Evolutionary conservation across 1,284 basidiomycete genomes (phyloP).

Genomic region (Naganishia albida): DNA sequence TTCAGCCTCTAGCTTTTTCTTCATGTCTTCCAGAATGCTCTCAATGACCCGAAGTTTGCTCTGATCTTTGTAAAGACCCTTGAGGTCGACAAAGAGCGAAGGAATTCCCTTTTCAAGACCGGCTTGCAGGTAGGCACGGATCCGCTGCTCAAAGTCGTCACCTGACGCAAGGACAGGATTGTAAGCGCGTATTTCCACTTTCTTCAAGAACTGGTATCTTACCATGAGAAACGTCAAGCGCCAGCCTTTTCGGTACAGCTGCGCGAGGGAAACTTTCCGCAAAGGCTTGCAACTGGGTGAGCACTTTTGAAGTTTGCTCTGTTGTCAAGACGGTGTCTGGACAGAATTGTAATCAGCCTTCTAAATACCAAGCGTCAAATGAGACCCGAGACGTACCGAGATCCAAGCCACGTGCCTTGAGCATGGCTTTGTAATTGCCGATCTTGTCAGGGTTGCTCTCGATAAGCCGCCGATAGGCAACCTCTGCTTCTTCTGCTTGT

Average conservation of each 20-base stretch:
- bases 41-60: conserved; percentile 70
- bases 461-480: conserved; percentile 76
- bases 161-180: conserved; percentile 53
- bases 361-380: not conserved
- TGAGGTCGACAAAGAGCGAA: conserved; percentile 90
- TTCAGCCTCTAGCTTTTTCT: conserved; percentile 48
- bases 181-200: not conserved
- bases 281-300: conserved; percentile 65
- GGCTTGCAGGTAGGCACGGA: conserved; percentile 68
- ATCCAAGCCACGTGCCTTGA: conserved; percentile 67
- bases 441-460: conserved; percentile 83
- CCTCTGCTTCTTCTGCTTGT: conserved; percentile 66
- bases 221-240: conserved; percentile 67
- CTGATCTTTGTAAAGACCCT: conserved; percentile 71
- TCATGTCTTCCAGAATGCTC: conserved; percentile 63
- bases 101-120: conserved; percentile 85
- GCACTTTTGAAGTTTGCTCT: conserved; percentile 60
- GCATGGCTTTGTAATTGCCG: conserved; percentile 75
- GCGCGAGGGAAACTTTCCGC: conserved; percentile 66
- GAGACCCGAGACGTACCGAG: conserved; percentile 59
- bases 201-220: conserved; percentile 36
- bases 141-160: conserved; percentile 67
- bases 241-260: conserved; percentile 70
- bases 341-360: not conserved
- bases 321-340: conserved; percentile 57